phyloP scores from a whole-genome alignment of 177 flowering plant genomes.

The Vitis hybrid region DNA sequence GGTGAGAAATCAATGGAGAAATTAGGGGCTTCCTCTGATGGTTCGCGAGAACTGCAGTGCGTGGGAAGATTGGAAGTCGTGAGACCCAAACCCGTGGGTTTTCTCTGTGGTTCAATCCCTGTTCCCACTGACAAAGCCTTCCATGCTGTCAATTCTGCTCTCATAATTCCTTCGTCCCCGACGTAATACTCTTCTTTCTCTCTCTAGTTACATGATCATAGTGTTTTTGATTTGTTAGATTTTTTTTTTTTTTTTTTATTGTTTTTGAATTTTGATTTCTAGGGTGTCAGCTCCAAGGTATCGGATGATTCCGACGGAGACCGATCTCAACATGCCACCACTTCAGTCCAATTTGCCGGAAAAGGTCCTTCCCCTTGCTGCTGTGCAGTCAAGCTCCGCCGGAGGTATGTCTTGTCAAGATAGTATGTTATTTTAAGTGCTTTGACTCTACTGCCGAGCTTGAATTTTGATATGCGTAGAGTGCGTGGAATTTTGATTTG shows the following conservation, averaged over 20 bases:
- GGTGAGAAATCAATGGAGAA: slow-evolving; percentile 24
- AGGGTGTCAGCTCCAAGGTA: slow-evolving; percentile 85
- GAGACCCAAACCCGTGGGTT: slow-evolving; percentile 69
- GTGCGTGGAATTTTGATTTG: neutral
- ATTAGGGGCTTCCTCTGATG: slow-evolving; percentile 20
- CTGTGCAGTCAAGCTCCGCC: slow-evolving; percentile 32
- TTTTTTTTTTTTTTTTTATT: neutral
- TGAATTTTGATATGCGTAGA: neutral
- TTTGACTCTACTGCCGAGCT: neutral
- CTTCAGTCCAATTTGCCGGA: slow-evolving; percentile 45
- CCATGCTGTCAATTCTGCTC: slow-evolving; percentile 56
- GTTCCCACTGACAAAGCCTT: slow-evolving; percentile 80
- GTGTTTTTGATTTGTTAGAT: neutral
- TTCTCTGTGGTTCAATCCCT: slow-evolving; percentile 87
- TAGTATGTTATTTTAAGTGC: neutral
- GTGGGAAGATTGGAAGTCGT: slow-evolving; percentile 73
- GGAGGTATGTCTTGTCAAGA: slow-evolving; percentile 36
- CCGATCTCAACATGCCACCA: slow-evolving; percentile 79
- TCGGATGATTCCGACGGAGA: slow-evolving; percentile 79
- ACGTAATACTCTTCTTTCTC: slow-evolving; percentile 31
- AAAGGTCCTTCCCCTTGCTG: slow-evolving; percentile 42
- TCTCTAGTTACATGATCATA: slow-evolving; percentile 5
- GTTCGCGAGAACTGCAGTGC: slow-evolving; percentile 61
- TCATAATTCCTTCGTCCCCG: slow-evolving; percentile 50
- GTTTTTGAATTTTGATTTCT: slow-evolving; percentile 6